Evolutionary conservation across 352 stramenopile genomes (phyloP), one percentile per base, ranked within the genome.

Genomic region (Phytophthora agathidicida): DNA sequence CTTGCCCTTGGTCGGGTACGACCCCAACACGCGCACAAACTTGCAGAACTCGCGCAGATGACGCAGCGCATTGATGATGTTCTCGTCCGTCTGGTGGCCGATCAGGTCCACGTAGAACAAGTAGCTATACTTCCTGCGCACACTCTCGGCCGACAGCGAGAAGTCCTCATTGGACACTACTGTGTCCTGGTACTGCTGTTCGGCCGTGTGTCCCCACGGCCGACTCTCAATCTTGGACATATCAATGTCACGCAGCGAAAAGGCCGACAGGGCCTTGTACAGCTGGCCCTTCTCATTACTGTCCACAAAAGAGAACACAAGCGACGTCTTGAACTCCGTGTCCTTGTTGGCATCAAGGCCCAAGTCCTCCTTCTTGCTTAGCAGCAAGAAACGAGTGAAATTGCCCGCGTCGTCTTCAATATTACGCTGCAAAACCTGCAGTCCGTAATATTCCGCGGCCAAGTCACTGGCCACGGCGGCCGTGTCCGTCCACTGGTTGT

Each of bases 401-500:
- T 71, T 71, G 55, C 77, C 88, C 13, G 85, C 63, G 56, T 97
- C 87, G 63, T 97, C 91, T 36, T 71, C 66, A 4, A 71, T 16
- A 27, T 75, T 75, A 6, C 60, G 54, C 30, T 71, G 83, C 23
- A 98, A 68, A 36, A 97, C 80, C 28, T 98, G 75, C 22, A 99
- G 76, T 7, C 91, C 91, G 70, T 98, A 99, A 32, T 94, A 97
- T 47, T 90, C 83, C 20, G 91, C 96, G 5, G 96, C 96, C 42
- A 99, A 80, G 71, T 98, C 95, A 41, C 89, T 98, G 16, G 96
- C 97, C 51, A 99, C 98, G 0, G 96, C 97, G 8, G 91, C 95
- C 36, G 77, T 94, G 59, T 89, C 81, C 26, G 60, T 79, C 89
- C 80, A 89, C 59, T 89, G 65, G 54, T 96, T 76, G 53, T 98